These are phyloP conservation scores for Aspergillus wentii DNA, from an alignment of 495 filamentous ascomycete genomes.

Conservation along the genomic window DNA sequence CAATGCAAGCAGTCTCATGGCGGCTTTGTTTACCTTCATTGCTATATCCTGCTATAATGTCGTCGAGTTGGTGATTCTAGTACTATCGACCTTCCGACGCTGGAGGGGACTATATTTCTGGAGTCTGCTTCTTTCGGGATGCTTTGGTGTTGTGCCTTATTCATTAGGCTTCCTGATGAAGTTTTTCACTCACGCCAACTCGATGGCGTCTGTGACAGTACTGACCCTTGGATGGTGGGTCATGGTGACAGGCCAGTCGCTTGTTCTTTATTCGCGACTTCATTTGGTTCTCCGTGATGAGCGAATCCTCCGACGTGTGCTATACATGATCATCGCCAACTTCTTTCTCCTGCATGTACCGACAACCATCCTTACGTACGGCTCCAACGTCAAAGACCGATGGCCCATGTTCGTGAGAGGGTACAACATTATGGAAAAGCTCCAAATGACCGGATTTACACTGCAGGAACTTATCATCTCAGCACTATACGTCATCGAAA, in stretches of 20 bases:
- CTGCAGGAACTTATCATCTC: constrained; percentile 56
- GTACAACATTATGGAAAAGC: constrained; percentile 52
- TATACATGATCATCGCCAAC: constrained; percentile 40
- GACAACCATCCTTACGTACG: constrained; percentile 46
- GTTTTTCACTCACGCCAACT: constrained; percentile 36
- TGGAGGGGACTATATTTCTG: constrained; percentile 52
- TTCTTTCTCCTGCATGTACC: constrained; percentile 44
- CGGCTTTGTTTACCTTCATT: constrained; percentile 41
- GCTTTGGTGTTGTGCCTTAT: constrained; percentile 41
- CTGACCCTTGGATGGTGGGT: constrained; percentile 49
- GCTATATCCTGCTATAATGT: constrained; percentile 47
- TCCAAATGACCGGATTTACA: constrained; percentile 52
- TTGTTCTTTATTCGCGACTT: constrained; percentile 48
- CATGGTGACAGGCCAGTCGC: constrained; percentile 49
- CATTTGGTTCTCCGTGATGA: constrained; percentile 47
- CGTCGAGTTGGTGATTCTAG: constrained; percentile 43
- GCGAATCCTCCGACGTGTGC: constrained; percentile 32
- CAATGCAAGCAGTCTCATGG: constrained; percentile 20
- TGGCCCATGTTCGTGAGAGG: constrained; percentile 28
- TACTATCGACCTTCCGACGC: constrained; percentile 47
- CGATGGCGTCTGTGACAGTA: constrained; percentile 35
- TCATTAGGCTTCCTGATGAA: constrained; percentile 49
- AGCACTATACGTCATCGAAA: constrained; percentile 52
- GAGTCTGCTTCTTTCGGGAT: constrained; percentile 42
- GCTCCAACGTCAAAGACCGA: constrained; percentile 31